Percentiles rank a stretch among this genome's conserved stretches.
These are phyloP conservation scores for Candida sp. DNA, from an alignment of 1,139 yeast genomes.

Conservation along the genomic window DNA sequence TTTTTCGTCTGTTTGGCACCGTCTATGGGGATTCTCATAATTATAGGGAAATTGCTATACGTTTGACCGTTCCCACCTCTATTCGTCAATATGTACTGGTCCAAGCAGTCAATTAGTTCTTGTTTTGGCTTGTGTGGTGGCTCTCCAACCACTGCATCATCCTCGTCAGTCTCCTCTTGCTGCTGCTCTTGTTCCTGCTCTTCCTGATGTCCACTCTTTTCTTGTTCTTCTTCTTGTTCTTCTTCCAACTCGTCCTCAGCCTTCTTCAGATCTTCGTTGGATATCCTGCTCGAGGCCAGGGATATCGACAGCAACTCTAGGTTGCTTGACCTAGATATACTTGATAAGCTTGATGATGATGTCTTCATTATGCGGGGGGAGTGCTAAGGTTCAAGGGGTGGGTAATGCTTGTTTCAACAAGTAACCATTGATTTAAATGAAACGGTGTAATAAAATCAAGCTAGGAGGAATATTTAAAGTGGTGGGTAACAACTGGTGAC, in stretches of 20 bases:
- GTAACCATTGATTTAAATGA: background rate
- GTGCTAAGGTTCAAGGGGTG: background rate
- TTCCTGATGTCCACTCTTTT: background rate
- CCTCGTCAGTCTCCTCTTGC: background rate
- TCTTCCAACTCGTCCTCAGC: background rate
- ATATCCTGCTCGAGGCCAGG: constrained; percentile 11
- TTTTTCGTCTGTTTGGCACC: background rate
- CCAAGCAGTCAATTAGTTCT: constrained; percentile 12
- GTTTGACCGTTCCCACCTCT: constrained; percentile 6
- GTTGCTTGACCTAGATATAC: constrained; percentile 11
- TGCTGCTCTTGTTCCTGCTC: background rate
- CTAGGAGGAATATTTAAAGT: background rate
- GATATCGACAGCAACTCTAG: constrained; percentile 10
- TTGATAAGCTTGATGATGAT: constrained; percentile 9
- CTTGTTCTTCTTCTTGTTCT: background rate
- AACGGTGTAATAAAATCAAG: background rate
- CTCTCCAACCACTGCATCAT: background rate
- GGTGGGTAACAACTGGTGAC: background rate
- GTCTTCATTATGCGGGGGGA: constrained; percentile 3
- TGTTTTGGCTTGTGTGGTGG: constrained; percentile 2
- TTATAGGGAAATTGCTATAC: constrained; percentile 15
- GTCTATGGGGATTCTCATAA: constrained; percentile 9
- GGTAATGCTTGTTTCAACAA: background rate
- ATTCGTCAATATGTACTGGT: constrained; percentile 13
- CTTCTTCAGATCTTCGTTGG: constrained; percentile 3